Percentiles rank a stretch among this genome's conserved stretches.
Evolutionary conservation across 2,329 filamentous ascomycete species (phyloP).

Genomic region (Arthrinium phaeospermum): DNA sequence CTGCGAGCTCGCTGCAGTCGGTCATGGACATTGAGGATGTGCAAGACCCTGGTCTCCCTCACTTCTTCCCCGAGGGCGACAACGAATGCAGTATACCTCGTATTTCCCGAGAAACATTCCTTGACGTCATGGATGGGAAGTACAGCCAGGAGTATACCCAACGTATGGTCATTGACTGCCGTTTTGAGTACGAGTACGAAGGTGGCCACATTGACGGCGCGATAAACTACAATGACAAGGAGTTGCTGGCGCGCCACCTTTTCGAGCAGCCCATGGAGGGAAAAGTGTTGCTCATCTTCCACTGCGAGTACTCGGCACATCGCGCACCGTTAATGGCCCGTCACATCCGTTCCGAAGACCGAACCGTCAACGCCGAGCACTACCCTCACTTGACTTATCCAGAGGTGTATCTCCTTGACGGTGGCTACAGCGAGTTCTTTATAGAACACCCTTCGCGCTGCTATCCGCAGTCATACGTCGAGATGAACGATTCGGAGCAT

Average conservation of each 20-base stretch:
- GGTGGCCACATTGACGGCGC: conserved; percentile 94
- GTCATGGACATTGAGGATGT: conserved; percentile 85
- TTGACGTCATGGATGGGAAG: conserved; percentile 86
- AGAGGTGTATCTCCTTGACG: conserved; percentile 95
- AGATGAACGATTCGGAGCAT: conserved; percentile 93
- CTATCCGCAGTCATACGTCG: conserved; percentile 93
- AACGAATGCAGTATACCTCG: conserved; percentile 81
- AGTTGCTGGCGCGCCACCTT: conserved; percentile 78
- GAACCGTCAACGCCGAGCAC: conserved; percentile 79
- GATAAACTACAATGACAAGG: conserved; percentile 97
- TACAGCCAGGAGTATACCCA: conserved; percentile 79
- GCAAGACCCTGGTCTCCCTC: conserved; percentile 77
- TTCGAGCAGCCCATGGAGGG: conserved; percentile 72
- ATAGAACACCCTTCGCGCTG: conserved; percentile 78
- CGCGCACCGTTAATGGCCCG: conserved; percentile 96
- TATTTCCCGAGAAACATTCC: conserved; percentile 80
- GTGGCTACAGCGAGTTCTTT: conserved; percentile 95
- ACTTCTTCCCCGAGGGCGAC: conserved; percentile 81
- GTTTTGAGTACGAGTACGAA: conserved; percentile 98
- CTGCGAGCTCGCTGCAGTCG: conserved; percentile 67
- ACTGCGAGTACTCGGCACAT: conserved; percentile 98
- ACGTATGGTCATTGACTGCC: conserved; percentile 90
- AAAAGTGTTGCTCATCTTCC: conserved; percentile 85
- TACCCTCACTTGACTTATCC: conserved; percentile 94
- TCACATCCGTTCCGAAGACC: conserved; percentile 88